Conservation (phyloP, 2,329 filamentous ascomycete genomes). For the Arthrobotrys megalospora region DNA sequence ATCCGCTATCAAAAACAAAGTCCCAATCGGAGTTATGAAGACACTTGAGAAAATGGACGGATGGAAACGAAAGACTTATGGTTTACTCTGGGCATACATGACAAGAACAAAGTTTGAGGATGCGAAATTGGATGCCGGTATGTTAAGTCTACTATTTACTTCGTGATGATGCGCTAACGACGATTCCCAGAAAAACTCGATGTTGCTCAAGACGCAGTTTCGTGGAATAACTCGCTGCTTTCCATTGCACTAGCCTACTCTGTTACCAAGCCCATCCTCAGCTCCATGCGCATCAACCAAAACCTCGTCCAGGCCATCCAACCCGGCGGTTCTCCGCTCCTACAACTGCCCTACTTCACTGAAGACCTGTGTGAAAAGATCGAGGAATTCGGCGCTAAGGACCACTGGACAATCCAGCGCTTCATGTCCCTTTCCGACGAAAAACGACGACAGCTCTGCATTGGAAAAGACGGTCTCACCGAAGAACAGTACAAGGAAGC, state of each 20-base stretch:
- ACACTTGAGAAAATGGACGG: constrained; percentile 80
- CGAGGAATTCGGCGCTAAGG: constrained; percentile 79
- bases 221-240: constrained; percentile 87
- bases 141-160: constrained; percentile 1
- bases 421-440: constrained; percentile 88
- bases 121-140: constrained; percentile 66
- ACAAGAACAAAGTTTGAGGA: constrained; percentile 89
- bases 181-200: constrained; percentile 80
- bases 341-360: constrained; percentile 91
- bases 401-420: constrained; percentile 83
- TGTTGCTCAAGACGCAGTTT: constrained; percentile 86
- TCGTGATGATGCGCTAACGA: constrained; percentile 60
- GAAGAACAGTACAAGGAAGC: constrained; percentile 83
- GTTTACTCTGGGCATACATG: constrained; percentile 94
- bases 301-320: constrained; percentile 90
- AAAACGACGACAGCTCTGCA: constrained; percentile 79
- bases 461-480: constrained; percentile 79
- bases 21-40: constrained; percentile 63
- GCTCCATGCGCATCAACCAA: constrained; percentile 86
- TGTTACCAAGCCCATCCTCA: constrained; percentile 83
- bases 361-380: constrained; percentile 76
- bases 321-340: constrained; percentile 85
- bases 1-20: constrained; percentile 63
- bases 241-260: constrained; percentile 90
- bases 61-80: constrained; percentile 84